phyloP scores from a whole-genome alignment of 257 asterid genomes.

The Linaria vulgaris region DNA sequence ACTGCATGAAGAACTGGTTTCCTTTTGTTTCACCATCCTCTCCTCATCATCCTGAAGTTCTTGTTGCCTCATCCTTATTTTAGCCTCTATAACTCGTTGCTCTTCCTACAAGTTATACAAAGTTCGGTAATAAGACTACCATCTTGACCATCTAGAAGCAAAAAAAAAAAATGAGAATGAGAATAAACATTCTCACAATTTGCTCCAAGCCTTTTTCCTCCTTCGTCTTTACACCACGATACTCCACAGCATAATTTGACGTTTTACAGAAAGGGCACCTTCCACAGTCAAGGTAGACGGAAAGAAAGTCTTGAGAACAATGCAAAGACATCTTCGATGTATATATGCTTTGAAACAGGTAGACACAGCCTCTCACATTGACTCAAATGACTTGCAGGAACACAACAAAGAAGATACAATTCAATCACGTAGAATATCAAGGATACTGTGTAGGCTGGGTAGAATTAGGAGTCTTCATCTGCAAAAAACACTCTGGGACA shows the following conservation, averaged over 20 bases:
- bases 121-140: conserved; percentile 17
- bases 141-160: conserved; percentile 3
- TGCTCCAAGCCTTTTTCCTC: conserved; percentile 96
- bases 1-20: conserved; percentile 55
- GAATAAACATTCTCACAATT: conserved; percentile 55
- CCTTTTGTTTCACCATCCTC: conserved; percentile 58
- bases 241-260: conserved; percentile 89
- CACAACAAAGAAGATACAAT: background rate
- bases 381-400: too few species aligned
- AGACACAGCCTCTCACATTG: background rate
- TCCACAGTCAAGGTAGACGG: conserved; percentile 44
- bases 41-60: conserved; percentile 92
- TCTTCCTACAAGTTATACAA: conserved; percentile 65
- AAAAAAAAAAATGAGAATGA: conserved; percentile 8
- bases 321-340: background rate
- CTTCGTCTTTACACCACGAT: conserved; percentile 86
- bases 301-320: conserved; percentile 15
- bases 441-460: conserved; percentile 98
- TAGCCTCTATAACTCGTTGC: conserved; percentile 96
- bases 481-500: conserved; percentile 84
- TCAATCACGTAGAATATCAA: conserved; percentile 20
- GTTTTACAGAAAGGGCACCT: conserved; percentile 98
- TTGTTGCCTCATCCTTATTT: conserved; percentile 94
- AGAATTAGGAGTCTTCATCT: conserved; percentile 95
- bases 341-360: background rate